phyloP scores from a whole-genome alignment of 305 asterid species.

The Lippia alba region DNA sequence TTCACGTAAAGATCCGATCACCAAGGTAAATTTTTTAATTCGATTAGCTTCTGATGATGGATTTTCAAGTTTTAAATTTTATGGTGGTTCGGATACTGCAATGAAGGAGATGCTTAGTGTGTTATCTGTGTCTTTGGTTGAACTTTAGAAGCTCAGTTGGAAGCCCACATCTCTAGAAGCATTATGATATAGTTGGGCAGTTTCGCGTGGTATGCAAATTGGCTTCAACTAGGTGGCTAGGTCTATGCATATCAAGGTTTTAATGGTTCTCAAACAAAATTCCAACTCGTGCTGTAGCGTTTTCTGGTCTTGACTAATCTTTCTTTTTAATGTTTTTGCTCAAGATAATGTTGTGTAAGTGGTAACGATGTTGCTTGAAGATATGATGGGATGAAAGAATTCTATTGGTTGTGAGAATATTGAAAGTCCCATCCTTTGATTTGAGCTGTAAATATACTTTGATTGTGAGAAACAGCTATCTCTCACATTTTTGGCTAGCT shows the following conservation, averaged over 20 bases:
- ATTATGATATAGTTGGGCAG: conserved; percentile 6
- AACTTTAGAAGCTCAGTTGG: conserved; percentile 2
- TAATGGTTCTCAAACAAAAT: conserved; percentile 1
- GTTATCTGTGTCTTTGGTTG: conserved; percentile 20
- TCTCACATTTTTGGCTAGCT: conserved; percentile 6
- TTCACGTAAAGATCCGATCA: conserved; percentile 91
- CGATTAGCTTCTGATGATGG: conserved; percentile 22
- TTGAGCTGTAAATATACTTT: conserved; percentile 18
- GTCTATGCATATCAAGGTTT: conserved; percentile 8
- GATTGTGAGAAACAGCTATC: conserved; percentile 16
- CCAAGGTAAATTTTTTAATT: conserved; percentile 62
- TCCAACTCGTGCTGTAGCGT: conserved; percentile 13
- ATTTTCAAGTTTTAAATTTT: conserved; percentile 11
- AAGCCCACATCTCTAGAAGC: not conserved
- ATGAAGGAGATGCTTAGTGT: conserved; percentile 13
- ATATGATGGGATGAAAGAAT: conserved; percentile 19
- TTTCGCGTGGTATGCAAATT: not conserved
- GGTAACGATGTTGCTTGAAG: conserved; percentile 1
- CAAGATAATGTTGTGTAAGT: conserved; percentile 11
- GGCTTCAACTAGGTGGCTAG: not conserved
- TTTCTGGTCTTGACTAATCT: conserved; percentile 12
- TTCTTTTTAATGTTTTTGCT: not conserved
- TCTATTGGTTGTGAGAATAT: conserved; percentile 19
- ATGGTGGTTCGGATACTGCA: not conserved
- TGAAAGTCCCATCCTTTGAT: not conserved